A percentile compares a stretch with the other conserved stretches of the same genome.
phyloP scores from a whole-genome alignment of 2,329 filamentous ascomycete genomes.

The Neophaeococcomyces mojaviensis region DNA sequence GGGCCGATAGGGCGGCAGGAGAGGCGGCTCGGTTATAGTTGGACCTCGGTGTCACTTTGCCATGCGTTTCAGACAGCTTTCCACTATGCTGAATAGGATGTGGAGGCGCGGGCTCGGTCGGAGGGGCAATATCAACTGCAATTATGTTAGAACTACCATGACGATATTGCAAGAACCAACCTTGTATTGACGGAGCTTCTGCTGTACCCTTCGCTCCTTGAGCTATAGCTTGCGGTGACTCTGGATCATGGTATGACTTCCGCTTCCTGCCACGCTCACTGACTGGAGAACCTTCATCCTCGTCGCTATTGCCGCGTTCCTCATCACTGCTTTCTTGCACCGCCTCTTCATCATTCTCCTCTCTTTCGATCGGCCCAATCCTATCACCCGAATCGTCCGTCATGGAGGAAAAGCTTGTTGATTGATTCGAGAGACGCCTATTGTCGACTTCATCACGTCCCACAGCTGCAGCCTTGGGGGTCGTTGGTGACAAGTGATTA shows the following conservation, averaged over 20 bases:
- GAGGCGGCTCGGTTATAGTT: slow-evolving; percentile 2
- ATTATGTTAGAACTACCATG: neutral
- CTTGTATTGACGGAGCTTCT: neutral
- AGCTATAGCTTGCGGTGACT: neutral
- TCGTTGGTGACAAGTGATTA: neutral
- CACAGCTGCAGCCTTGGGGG: slow-evolving; percentile 9
- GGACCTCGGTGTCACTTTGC: neutral
- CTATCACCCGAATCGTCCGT: slow-evolving; percentile 37
- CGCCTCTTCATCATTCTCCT: slow-evolving; percentile 55
- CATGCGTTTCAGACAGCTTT: slow-evolving; percentile 20
- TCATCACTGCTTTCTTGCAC: slow-evolving; percentile 32
- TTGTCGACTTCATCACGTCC: slow-evolving; percentile 13
- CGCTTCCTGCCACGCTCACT: slow-evolving; percentile 56
- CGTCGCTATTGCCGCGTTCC: neutral
- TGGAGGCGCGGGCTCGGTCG: slow-evolving; percentile 24
- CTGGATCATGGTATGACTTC: neutral
- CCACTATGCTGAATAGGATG: slow-evolving; percentile 32
- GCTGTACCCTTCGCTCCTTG: neutral
- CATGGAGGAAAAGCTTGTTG: slow-evolving; percentile 27
- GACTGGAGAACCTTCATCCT: slow-evolving; percentile 52
- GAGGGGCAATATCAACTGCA: slow-evolving; percentile 23
- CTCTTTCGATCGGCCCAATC: slow-evolving; percentile 55
- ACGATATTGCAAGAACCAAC: neutral
- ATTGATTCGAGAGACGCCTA: slow-evolving; percentile 20
- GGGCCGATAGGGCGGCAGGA: slow-evolving; percentile 26